Conservation (phyloP, 2,329 filamentous ascomycete genomes). For the Diaporthe capsici region DNA sequence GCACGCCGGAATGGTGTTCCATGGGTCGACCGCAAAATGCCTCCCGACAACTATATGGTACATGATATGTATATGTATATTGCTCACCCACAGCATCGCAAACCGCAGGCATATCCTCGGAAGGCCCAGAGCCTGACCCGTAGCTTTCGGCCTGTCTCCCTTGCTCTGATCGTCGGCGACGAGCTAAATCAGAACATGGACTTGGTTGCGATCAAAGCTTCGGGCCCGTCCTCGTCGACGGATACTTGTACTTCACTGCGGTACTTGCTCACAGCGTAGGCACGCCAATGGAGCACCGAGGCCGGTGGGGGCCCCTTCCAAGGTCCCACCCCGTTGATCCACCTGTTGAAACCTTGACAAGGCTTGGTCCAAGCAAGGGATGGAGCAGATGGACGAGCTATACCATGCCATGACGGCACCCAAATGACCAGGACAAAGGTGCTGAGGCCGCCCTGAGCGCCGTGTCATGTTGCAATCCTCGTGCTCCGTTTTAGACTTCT, state of each 20-base stretch:
- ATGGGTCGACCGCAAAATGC: constrained; percentile 10
- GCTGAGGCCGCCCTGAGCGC: constrained; percentile 38
- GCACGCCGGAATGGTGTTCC: neutral
- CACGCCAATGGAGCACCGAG: neutral
- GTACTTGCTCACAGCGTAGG: neutral
- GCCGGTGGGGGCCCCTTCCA: constrained; percentile 16
- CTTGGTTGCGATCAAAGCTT: constrained; percentile 26
- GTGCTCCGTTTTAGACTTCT: constrained; percentile 26
- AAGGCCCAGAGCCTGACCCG: neutral
- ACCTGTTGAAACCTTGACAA: constrained; percentile 33
- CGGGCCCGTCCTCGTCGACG: neutral
- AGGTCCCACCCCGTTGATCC: constrained; percentile 32
- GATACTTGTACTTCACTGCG: neutral
- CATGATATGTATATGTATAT: neutral
- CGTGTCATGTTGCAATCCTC: constrained; percentile 22
- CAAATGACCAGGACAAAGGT: neutral
- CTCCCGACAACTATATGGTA: neutral
- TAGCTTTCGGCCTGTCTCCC: neutral
- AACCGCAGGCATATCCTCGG: constrained; percentile 12
- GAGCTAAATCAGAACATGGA: constrained; percentile 20
- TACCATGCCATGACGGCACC: constrained; percentile 28
- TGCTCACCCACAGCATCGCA: neutral
- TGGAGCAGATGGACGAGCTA: constrained; percentile 8
- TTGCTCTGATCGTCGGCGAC: constrained; percentile 26
- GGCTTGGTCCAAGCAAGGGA: constrained; percentile 32